Evolutionary conservation across 805 yeast genomes (phyloP).

Genomic region (Candida patagonica): DNA sequence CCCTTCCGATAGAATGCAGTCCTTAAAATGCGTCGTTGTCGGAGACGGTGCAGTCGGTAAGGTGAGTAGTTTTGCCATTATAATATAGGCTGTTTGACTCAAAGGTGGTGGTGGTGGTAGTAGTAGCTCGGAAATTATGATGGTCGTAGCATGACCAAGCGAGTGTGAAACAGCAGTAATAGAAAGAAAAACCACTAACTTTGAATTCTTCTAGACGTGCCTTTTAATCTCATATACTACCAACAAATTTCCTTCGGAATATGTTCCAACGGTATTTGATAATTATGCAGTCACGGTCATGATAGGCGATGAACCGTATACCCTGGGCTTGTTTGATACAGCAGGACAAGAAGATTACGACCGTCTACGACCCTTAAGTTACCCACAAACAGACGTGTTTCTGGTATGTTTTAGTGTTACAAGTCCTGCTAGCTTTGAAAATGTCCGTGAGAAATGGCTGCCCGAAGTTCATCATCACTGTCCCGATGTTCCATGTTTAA

Average conservation of each 20-base stretch:
- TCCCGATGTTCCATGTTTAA: slow-evolving; percentile 95
- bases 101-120: neutral
- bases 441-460: slow-evolving; percentile 97
- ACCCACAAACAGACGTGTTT: slow-evolving; percentile 96
- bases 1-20: slow-evolving; percentile 27
- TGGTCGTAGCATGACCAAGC: too few species aligned
- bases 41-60: slow-evolving; percentile 99
- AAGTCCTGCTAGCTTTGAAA: slow-evolving; percentile 94
- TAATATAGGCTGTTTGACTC: neutral
- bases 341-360: slow-evolving; percentile 99
- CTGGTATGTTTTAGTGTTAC: slow-evolving; percentile 93
- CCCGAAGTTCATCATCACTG: slow-evolving; percentile 98
- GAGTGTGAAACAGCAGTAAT: too few species aligned
- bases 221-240: slow-evolving; percentile 92
- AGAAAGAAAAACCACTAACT: too few species aligned
- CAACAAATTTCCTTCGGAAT: slow-evolving; percentile 94
- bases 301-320: slow-evolving; percentile 97
- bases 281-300: slow-evolving; percentile 40
- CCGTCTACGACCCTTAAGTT: slow-evolving; percentile 89
- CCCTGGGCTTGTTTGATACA: slow-evolving; percentile 94
- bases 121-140: too few species aligned
- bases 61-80: slow-evolving; percentile 24
- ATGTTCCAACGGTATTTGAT: slow-evolving; percentile 97
- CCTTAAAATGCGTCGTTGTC: slow-evolving; percentile 87
- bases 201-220: slow-evolving; percentile 58